phyloP scores from a whole-genome alignment of 768 basidiomycete genomes.

The Hortiboletus campestris region DNA sequence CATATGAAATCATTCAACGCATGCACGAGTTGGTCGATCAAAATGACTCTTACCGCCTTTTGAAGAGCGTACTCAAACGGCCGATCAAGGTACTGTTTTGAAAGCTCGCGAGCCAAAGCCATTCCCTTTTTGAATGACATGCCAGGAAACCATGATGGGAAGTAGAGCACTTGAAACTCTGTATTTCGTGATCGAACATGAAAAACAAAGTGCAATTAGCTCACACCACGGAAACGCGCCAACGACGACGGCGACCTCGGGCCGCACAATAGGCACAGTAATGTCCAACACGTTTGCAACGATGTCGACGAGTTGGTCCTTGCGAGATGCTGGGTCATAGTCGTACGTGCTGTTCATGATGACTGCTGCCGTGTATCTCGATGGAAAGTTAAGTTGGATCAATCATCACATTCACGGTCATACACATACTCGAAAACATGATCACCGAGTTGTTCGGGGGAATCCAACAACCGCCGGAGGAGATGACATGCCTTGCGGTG shows the following conservation, averaged over 20 bases:
- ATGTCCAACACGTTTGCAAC: not conserved
- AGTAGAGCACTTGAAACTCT: not conserved
- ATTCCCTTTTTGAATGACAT: constrained; percentile 2
- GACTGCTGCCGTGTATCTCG: not conserved
- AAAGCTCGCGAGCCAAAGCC: not conserved
- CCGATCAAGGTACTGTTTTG: not conserved
- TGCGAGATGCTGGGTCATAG: not conserved
- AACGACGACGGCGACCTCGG: not conserved
- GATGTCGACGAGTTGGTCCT: not conserved
- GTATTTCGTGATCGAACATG: not conserved
- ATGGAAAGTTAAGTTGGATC: not conserved
- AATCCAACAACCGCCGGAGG: not conserved
- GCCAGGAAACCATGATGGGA: constrained; percentile 5
- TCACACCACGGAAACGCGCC: constrained; percentile 1
- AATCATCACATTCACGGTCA: not conserved
- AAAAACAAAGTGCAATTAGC: not conserved
- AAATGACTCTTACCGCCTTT: not conserved
- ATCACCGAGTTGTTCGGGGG: not conserved
- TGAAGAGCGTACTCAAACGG: constrained; percentile 4
- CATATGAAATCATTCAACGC: not conserved
- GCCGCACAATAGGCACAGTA: not conserved
- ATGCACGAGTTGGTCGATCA: not conserved
- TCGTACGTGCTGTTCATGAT: constrained; percentile 6
- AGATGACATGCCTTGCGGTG: constrained; percentile 4
- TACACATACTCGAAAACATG: constrained; percentile 10